Evolutionary conservation across 352 stramenopile genomes (phyloP).

Genomic region (Ophiocytium majus): DNA sequence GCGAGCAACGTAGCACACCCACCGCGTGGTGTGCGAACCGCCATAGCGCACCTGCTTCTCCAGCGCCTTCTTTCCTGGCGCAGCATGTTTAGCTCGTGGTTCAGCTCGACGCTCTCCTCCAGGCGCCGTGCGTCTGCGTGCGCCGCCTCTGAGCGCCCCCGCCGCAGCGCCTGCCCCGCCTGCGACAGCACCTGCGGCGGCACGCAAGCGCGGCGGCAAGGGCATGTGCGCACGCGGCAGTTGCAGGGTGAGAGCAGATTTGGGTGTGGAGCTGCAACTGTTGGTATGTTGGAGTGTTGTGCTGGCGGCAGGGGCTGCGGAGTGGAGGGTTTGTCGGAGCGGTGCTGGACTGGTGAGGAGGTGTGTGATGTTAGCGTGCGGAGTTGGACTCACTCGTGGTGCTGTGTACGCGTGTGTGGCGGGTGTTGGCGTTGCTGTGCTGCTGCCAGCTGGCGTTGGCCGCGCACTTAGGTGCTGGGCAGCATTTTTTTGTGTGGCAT

Average conservation of each 20-base stretch:
- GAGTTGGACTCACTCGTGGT: not conserved
- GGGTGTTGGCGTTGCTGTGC: no score
- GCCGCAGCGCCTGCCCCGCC: not conserved
- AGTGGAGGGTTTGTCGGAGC: not conserved
- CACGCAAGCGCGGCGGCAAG: not conserved
- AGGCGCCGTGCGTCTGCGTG: not conserved
- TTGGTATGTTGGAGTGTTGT: not conserved
- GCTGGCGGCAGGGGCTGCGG: not conserved
- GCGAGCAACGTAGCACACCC: no score
- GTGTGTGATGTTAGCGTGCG: not conserved
- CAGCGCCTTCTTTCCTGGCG: not conserved
- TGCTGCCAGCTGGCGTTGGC: no score
- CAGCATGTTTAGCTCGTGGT: not conserved
- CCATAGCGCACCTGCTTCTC: not conserved
- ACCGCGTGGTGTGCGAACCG: no score
- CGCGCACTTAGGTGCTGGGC: no score
- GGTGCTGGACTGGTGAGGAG: no score
- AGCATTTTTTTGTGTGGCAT: no score
- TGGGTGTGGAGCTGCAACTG: not conserved
- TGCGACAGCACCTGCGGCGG: not conserved
- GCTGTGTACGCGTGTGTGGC: no score
- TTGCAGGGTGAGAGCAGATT: no score
- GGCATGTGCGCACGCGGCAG: no score
- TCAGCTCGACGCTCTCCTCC: not conserved
- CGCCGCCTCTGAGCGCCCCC: not conserved